A percentile compares a stretch with the other conserved stretches of the same genome.
Evolutionary conservation across 2,329 filamentous ascomycete species (phyloP).

Genomic region (Diaporthe caulivora): DNA sequence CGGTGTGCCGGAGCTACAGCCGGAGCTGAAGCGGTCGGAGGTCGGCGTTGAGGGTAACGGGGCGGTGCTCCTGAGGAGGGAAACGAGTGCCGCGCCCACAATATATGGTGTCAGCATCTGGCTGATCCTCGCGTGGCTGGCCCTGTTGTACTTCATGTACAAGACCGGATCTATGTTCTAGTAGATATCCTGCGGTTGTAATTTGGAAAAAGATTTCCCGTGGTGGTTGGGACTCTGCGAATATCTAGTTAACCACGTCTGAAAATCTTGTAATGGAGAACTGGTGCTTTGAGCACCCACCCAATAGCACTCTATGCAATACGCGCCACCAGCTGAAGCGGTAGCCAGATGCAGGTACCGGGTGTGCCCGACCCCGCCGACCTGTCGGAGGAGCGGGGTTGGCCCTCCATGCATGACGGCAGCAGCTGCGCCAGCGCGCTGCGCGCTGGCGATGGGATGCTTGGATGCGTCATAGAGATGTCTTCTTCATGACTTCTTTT

Average conservation of each 20-base stretch:
- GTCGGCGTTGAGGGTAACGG: not conserved
- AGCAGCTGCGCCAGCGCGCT: not conserved
- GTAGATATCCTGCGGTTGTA: not conserved
- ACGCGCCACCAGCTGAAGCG: not conserved
- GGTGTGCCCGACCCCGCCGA: not conserved
- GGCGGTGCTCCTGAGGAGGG: not conserved
- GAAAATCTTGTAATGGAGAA: not conserved
- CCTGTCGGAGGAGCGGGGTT: not conserved
- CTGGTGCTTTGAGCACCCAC: not conserved
- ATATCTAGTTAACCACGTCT: not conserved
- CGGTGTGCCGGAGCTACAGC: not conserved
- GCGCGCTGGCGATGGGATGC: no score
- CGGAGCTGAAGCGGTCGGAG: not conserved
- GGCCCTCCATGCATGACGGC: not conserved
- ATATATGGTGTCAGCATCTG: constrained; percentile 31
- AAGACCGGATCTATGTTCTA: constrained; percentile 35
- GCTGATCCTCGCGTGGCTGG: constrained; percentile 32
- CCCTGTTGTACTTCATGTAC: constrained; percentile 34
- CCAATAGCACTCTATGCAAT: not conserved
- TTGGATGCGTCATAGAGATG: no score
- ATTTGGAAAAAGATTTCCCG: not conserved
- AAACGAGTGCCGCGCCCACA: constrained; percentile 31
- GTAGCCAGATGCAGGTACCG: not conserved
- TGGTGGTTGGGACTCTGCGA: no score
- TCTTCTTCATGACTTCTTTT: no score